Percentiles rank a stretch among this genome's conserved stretches.
phyloP scores from a whole-genome alignment of 371 early-diverging fungal genomes.

The Mucor irregularis region DNA sequence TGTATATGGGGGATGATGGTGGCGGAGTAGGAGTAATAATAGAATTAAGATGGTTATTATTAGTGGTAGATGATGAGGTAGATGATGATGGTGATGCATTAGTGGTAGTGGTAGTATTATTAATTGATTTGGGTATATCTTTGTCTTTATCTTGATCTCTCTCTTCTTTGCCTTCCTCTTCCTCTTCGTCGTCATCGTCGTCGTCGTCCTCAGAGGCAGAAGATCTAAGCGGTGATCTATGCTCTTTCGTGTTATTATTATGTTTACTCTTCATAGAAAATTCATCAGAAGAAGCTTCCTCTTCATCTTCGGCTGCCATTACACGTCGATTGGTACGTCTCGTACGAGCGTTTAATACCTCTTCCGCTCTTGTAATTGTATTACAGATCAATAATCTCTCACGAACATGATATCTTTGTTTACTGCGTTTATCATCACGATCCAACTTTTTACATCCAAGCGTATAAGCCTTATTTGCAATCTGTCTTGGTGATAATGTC shows the following conservation, averaged over 20 bases:
- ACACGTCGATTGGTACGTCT: constrained; percentile 47
- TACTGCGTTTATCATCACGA: constrained; percentile 40
- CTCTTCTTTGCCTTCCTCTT: too few relatives aligned
- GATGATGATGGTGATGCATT: background rate
- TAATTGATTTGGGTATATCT: background rate
- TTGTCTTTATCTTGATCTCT: background rate
- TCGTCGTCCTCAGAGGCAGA: background rate
- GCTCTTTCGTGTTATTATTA: background rate
- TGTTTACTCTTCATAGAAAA: constrained; percentile 3
- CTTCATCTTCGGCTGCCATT: constrained; percentile 47
- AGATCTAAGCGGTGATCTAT: constrained; percentile 16
- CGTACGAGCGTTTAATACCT: constrained; percentile 37
- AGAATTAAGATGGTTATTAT: too few relatives aligned
- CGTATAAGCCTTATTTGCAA: constrained; percentile 44
- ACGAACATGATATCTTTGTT: constrained; percentile 39
- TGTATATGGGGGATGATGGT: background rate
- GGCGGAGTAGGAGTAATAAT: background rate
- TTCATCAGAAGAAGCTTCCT: constrained; percentile 20
- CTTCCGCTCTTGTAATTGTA: constrained; percentile 45
- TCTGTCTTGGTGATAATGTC: constrained; percentile 44
- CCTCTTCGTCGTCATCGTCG: constrained; percentile 11
- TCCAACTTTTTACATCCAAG: constrained; percentile 46
- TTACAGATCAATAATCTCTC: constrained; percentile 41
- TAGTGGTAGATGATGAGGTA: background rate
- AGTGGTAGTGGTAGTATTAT: background rate